Conservation (phyloP, 108 stramenopile genomes). For the Fragilaria crotonensis region DNA sequence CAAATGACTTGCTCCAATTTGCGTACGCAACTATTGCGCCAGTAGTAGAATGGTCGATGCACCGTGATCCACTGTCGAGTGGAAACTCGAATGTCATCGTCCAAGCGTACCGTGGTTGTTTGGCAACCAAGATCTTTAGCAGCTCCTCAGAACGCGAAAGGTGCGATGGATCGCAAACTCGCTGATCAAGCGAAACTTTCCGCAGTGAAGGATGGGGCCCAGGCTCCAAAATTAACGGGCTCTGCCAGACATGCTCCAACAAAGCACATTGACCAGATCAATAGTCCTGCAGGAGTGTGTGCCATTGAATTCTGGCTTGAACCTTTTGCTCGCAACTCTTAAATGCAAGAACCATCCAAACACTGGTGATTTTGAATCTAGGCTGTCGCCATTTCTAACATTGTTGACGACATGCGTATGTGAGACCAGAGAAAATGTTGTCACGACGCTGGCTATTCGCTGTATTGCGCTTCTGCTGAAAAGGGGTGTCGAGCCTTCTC, state of each 20-base stretch:
- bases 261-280: slow-evolving; percentile 12
- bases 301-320: slow-evolving; percentile 84
- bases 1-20: slow-evolving; percentile 66
- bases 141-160: slow-evolving; percentile 1
- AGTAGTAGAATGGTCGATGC: slow-evolving; percentile 28
- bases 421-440: slow-evolving; percentile 58
- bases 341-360: slow-evolving; percentile 51
- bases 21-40: slow-evolving; percentile 74
- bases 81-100: not conserved
- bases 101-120: not conserved
- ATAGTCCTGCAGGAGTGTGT: slow-evolving; percentile 60
- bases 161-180: not conserved
- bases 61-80: not conserved
- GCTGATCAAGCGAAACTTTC: slow-evolving; percentile 17
- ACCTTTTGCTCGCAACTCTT: slow-evolving; percentile 66
- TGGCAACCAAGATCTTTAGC: not conserved
- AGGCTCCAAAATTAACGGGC: slow-evolving; percentile 84
- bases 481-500: slow-evolving; percentile 70
- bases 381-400: slow-evolving; percentile 82
- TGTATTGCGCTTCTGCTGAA: slow-evolving; percentile 70
- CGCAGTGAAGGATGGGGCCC: slow-evolving; percentile 68
- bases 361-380: slow-evolving; percentile 30
- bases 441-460: slow-evolving; percentile 71
- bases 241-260: slow-evolving; percentile 35
- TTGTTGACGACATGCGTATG: slow-evolving; percentile 73